These are phyloP conservation scores for Dactylellina drechsleri DNA, from an alignment of 2,329 filamentous ascomycete genomes.

Conservation along the genomic window DNA sequence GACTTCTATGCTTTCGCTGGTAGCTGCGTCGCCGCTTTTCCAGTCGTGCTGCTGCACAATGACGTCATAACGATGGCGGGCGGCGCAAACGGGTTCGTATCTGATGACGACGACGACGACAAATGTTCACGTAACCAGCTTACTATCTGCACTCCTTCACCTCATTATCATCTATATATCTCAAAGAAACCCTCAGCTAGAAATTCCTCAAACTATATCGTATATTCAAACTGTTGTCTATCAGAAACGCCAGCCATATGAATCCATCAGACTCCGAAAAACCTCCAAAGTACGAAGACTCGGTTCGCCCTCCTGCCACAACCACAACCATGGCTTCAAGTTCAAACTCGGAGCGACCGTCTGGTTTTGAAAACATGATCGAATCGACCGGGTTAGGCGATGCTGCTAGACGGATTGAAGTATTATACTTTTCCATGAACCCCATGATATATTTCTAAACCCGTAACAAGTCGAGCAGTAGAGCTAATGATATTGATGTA, in stretches of 20 bases:
- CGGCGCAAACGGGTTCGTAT: neutral
- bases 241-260: neutral
- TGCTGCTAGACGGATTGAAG: constrained; percentile 16
- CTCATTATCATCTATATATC: too few relatives aligned
- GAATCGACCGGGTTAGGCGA: constrained; percentile 21
- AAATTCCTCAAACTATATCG: too few relatives aligned
- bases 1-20: too few relatives aligned
- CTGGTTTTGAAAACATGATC: constrained; percentile 8
- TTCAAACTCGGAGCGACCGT: neutral
- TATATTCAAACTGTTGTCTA: too few relatives aligned
- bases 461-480: neutral
- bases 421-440: neutral
- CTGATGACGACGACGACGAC: neutral
- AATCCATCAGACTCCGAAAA: constrained; percentile 7
- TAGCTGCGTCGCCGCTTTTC: too few relatives aligned
- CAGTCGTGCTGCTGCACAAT: neutral
- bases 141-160: neutral
- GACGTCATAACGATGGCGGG: neutral
- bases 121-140: neutral
- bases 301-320: neutral
- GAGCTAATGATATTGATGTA: neutral
- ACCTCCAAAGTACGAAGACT: constrained; percentile 29
- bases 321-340: neutral
- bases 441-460: neutral
- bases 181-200: too few relatives aligned